Evolutionary conservation across 1,139 yeast genomes (phyloP), one percentile per base, ranked within the genome.

Genomic region (Candida buenavistaensis): DNA sequence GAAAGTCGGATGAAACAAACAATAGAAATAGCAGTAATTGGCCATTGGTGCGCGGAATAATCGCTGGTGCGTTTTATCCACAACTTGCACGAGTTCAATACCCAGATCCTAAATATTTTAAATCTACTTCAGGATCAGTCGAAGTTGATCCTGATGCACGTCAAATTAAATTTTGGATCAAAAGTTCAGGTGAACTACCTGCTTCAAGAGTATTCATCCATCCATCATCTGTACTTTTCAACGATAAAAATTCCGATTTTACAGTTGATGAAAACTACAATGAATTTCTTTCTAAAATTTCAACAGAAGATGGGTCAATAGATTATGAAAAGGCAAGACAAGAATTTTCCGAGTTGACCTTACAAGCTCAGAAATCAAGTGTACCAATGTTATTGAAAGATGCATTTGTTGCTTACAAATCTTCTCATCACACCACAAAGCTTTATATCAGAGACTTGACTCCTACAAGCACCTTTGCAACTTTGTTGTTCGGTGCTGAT

Each of bases 1-100:
- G 77, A 38, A 55, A 59, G 21, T 78, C 78, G 45, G 36, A 34
- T 8, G 40, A 12, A 12, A 39, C 50, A 14, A 48, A 66, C 40
- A 80, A 82, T 51, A 62, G 77, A 41, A 82, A 84, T 45, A 58
- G 57, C 8, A 48, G 52, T 1, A 81, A 82, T 46, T 58, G 59
- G 26, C 57, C 71, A 4, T 64, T 89, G 2, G 51, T 88, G 3
- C 68, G 80, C 24, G 78, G 95, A 0, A 70, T 90, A 1, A 61
- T 89, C 15, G 80, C 95, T 0, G 95, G 95, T 3, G 73, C 96
- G 0, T 77, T 82, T 49, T 84, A 82, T 48, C 97, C 97, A 0
- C 83, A 85, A 36, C 66, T 88, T 24, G 89, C 94, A 0, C 72
- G 89, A 41, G 86, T 88, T 3, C 88, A 83, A 46, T 65, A 79